These are phyloP conservation scores for Podospora pseudoanserina DNA, from an alignment of 495 filamentous ascomycete species.

Conservation along the genomic window DNA sequence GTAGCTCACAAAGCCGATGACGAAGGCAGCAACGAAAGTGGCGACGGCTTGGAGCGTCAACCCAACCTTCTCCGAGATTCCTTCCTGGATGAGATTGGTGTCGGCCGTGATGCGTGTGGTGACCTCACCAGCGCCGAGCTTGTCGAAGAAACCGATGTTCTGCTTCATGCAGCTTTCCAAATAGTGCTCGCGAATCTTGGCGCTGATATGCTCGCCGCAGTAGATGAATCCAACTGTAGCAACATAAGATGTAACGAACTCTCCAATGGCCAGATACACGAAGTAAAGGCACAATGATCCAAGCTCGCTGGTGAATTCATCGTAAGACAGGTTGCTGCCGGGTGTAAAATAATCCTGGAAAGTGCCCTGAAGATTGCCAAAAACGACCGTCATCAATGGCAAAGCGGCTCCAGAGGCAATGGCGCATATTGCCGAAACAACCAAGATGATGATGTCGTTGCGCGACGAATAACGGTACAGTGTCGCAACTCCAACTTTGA, in stretches of 20 bases:
- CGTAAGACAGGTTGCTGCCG: slow-evolving; percentile 38
- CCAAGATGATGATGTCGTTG: slow-evolving; percentile 70
- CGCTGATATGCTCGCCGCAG: slow-evolving; percentile 81
- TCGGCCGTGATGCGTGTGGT: slow-evolving; percentile 90
- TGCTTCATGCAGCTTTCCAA: slow-evolving; percentile 79
- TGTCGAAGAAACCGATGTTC: slow-evolving; percentile 92
- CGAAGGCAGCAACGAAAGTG: slow-evolving; percentile 82
- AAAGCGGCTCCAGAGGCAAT: slow-evolving; percentile 77
- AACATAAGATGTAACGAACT: slow-evolving; percentile 78
- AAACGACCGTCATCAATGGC: slow-evolving; percentile 85
- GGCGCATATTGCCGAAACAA: slow-evolving; percentile 60
- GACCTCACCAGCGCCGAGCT: slow-evolving; percentile 85
- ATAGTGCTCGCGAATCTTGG: slow-evolving; percentile 82
- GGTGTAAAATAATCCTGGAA: slow-evolving; percentile 61
- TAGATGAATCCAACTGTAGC: slow-evolving; percentile 90
- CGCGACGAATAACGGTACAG: slow-evolving; percentile 78
- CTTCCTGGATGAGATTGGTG: slow-evolving; percentile 84
- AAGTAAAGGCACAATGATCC: slow-evolving; percentile 75
- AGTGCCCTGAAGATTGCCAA: slow-evolving; percentile 68
- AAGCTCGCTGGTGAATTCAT: slow-evolving; percentile 59
- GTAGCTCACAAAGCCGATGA: slow-evolving; percentile 81
- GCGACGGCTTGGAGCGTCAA: slow-evolving; percentile 69
- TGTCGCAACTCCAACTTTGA: slow-evolving; percentile 60
- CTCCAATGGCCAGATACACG: slow-evolving; percentile 81
- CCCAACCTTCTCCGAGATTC: slow-evolving; percentile 81